Base-by-base conservation (phyloP, 768 basidiomycete genomes). In the Pulveroboletus ravenelii region DNA sequence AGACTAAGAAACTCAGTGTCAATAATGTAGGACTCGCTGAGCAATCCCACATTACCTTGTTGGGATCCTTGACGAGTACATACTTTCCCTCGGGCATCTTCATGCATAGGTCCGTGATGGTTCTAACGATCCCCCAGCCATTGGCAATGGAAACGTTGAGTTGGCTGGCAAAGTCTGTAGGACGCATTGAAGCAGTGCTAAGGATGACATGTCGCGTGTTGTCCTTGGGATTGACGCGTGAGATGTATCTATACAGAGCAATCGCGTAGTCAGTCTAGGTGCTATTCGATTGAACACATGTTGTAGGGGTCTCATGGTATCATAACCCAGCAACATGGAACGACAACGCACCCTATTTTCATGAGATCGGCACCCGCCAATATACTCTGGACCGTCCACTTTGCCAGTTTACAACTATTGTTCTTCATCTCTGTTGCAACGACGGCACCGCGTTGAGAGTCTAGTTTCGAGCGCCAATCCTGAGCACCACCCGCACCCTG, bases 391-490 rank as follows among this genome's bases (percentile, higher is more conserved):
- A 97, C 90, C 0, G 95, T 86, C 93, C 95, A 99, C 62, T 95
- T 88, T 17, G 94, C 93, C 27, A 99, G 79, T 70, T 99, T 99
- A 74, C 87, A 93, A 60, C 87, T 90, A 74, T 99, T 99, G 72
- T 99, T 99, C 76, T 98, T 99, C 96, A 98, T 98, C 77, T 99
- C 96, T 23, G 92, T 94, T 32, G 96, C 93, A 52, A 98, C 93
- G 38, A 99, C 95, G 2, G 96, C 96, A 55, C 96, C 96, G 40
- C 93, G 83, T 70, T 97, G 93, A 5, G 89, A 85, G 70, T 99
- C 96, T 38, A 99, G 74, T 71, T 95, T 95, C n/a, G 89, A 81
- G 31, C 94, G 82, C 96, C 96, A 99, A 69, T 99, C 96, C n/a
- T 93, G 90, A 15, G 95, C 93, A 43, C 93, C 93, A 25, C 93